Evolutionary conservation across 2,329 filamentous ascomycete genomes (phyloP).

Genomic region (Fusarium phyllophilum): DNA sequence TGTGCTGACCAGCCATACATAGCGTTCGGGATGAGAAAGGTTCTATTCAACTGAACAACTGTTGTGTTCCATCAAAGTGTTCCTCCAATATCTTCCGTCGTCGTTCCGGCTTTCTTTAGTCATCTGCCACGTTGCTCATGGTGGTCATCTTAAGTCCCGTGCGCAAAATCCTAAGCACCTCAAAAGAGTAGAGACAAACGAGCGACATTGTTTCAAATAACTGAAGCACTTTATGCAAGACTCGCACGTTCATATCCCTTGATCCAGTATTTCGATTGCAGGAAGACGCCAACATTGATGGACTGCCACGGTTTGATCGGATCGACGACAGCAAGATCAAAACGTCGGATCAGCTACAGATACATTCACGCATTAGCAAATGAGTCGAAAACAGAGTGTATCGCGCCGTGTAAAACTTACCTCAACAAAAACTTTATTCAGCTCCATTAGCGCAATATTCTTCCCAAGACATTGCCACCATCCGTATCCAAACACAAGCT

Average conservation of each 20-base stretch:
- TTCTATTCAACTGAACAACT: fast-evolving
- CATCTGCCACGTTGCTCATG: fast-evolving
- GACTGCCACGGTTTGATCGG: neutral
- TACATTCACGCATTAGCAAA: neutral
- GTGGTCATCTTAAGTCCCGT: neutral
- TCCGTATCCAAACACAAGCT: neutral
- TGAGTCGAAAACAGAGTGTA: fast-evolving
- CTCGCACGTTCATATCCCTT: neutral
- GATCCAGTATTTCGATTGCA: neutral
- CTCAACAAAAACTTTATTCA: neutral
- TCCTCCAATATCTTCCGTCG: neutral
- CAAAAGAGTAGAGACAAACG: neutral
- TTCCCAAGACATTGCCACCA: neutral
- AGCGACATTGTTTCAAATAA: fast-evolving
- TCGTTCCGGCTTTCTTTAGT: neutral
- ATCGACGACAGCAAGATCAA: neutral
- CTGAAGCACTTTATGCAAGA: fast-evolving
- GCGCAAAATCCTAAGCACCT: neutral
- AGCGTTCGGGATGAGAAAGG: fast-evolving
- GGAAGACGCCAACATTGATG: neutral
- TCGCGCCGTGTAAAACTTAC: neutral
- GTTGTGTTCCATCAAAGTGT: fast-evolving
- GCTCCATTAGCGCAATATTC: neutral
- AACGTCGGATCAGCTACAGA: neutral
- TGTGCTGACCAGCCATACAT: neutral